Evolutionary conservation across 2,329 filamentous ascomycete genomes (phyloP), one percentile per base, ranked within the genome.

Genomic region (Hypoxylon sp.): DNA sequence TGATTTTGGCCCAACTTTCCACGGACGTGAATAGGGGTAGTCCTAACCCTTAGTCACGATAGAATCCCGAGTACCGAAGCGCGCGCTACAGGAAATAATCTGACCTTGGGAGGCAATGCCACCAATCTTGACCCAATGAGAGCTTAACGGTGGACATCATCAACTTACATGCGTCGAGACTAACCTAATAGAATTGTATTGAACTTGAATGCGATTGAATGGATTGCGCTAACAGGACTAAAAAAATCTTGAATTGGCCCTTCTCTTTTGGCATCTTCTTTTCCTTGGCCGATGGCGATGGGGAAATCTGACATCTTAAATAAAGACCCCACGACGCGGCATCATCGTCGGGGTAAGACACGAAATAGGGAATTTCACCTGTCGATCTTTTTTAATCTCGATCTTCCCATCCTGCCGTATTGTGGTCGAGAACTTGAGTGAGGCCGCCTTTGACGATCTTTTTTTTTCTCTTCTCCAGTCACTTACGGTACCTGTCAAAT

Each of bases 361-460:
- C n/a, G n/a, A 26, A 40, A 46, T 52, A 26, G 46, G 48, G 35
- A 54, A 59, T 12, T 15, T 16, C 20, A 31, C 12, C 20, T 44
- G 56, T 27, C 38, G 52, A 59, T 59, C 52, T 19, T 41, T 47
- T 23, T 27, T 51, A 26, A 52, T 53, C 52, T 59, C 49, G 56
- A 59, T 59, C 50, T 49, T 51, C 32, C 19, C 45, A 46, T 47
- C 29, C 31, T 37, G 37, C 32, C 23, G 38, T 8, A n/a, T 32
- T 15, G 12, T 17, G 40, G 43, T 45, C 40, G 41, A 43, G 36
- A 30, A 25, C 30, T 23, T 32, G 15, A n/a, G n/a, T 16, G 15
- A 54, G 41, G 32, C 42, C 50, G 38, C 25, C 12, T 23, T 30
- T 36, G 46, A 54, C 42, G 42, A 54, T 55, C 46, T 36, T 26